phyloP scores from a whole-genome alignment of 2,329 filamentous ascomycete genomes.

The Teratosphaeria pseudoeucalypti region DNA sequence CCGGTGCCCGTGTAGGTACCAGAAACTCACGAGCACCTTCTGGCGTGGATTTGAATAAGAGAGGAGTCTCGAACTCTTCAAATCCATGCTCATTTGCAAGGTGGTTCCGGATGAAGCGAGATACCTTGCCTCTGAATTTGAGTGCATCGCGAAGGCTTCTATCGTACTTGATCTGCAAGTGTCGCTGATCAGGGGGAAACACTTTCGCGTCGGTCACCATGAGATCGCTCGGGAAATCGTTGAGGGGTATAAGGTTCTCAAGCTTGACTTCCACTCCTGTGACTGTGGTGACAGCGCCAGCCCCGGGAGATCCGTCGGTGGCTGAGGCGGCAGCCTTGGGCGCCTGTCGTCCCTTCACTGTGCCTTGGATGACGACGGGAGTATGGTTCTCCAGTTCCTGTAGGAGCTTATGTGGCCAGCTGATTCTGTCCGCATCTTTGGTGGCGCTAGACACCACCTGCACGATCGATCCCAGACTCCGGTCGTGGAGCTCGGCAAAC shows the following conservation, averaged over 20 bases:
- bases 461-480: slow-evolving; percentile 32
- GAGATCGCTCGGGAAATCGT: slow-evolving; percentile 63
- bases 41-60: slow-evolving; percentile 94
- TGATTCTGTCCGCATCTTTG: slow-evolving; percentile 17
- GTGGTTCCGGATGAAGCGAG: slow-evolving; percentile 42
- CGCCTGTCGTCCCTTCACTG: slow-evolving; percentile 32
- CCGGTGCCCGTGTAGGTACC: slow-evolving; percentile 69
- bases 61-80: slow-evolving; percentile 76
- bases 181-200: slow-evolving; percentile 64
- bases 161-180: slow-evolving; percentile 76
- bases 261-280: slow-evolving; percentile 49
- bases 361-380: slow-evolving; percentile 45
- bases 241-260: slow-evolving; percentile 55
- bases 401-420: slow-evolving; percentile 16
- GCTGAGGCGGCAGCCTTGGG: slow-evolving; percentile 17
- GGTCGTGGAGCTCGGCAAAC: slow-evolving; percentile 51
- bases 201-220: slow-evolving; percentile 64
- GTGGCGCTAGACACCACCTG: slow-evolving; percentile 24
- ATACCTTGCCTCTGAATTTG: slow-evolving; percentile 54
- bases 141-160: slow-evolving; percentile 56
- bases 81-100: slow-evolving; percentile 49
- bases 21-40: slow-evolving; percentile 93
- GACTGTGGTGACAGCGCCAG: not conserved
- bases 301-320: not conserved
- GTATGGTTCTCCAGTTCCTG: slow-evolving; percentile 30